A percentile compares a stretch with the other conserved stretches of the same genome.
Conservation (phyloP, 805 yeast genomes). For the Myxozyma geophila region DNA sequence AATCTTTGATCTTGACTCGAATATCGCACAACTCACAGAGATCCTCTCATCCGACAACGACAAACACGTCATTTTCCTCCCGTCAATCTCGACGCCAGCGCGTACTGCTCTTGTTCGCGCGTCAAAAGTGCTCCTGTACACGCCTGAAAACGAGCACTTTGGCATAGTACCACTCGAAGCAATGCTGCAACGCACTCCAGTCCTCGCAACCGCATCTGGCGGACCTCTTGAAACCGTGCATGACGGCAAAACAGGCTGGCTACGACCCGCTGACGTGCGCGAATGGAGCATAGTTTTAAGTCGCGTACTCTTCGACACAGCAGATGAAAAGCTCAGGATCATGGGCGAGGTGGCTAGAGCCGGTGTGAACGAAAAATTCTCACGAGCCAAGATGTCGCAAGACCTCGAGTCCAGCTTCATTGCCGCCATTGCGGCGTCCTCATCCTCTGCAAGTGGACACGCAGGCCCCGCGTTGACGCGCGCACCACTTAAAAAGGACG, state of each 20-base stretch:
- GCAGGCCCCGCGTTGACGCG: constrained; percentile 23
- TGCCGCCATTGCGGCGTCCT: constrained; percentile 2
- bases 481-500: constrained; percentile 12
- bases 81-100: constrained; percentile 71
- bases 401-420: constrained; percentile 17
- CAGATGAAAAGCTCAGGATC: constrained; percentile 32
- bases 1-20: constrained; percentile 33
- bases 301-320: constrained; percentile 38
- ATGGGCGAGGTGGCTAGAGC: constrained; percentile 45
- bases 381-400: constrained; percentile 36
- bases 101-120: constrained; percentile 64
- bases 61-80: constrained; percentile 68
- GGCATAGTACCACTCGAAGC: constrained; percentile 98
- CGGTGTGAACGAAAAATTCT: constrained; percentile 44
- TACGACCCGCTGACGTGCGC: constrained; percentile 42
- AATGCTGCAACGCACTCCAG: constrained; percentile 82
- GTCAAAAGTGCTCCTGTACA: constrained; percentile 71
- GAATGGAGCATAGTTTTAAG: constrained; percentile 47
- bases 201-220: constrained; percentile 83
- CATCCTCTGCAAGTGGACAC: background rate
- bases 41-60: background rate
- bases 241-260: constrained; percentile 47
- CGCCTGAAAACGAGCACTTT: constrained; percentile 92
- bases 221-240: constrained; percentile 87
- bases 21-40: constrained; percentile 30